These are phyloP conservation scores for Ophiognomonia clavigignenti-juglandacearum DNA, from an alignment of 2,329 filamentous ascomycete species.

Conservation along the genomic window DNA sequence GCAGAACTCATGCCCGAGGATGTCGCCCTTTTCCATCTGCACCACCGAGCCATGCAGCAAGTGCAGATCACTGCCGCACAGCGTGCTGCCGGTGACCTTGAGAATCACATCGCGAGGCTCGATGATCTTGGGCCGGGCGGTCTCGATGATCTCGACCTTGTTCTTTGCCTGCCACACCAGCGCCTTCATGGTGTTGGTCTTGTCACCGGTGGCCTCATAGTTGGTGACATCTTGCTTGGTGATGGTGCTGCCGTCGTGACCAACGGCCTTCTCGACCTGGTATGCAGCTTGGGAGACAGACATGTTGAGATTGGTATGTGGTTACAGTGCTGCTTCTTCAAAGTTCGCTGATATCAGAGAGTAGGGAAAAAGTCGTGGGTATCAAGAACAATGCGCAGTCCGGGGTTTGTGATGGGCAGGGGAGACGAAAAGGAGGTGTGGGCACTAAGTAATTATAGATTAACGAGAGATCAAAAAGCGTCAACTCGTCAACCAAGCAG, in stretches of 20 bases:
- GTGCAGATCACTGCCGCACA: slow-evolving; percentile 56
- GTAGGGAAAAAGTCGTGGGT: too few relatives aligned
- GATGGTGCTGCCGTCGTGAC: slow-evolving; percentile 60
- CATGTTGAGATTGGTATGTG: slow-evolving; percentile 33
- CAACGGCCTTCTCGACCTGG: slow-evolving; percentile 60
- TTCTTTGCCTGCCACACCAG: slow-evolving; percentile 81
- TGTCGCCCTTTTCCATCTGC: slow-evolving; percentile 59
- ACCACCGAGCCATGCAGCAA: slow-evolving; percentile 53
- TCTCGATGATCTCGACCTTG: slow-evolving; percentile 64
- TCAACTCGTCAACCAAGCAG: too few relatives aligned
- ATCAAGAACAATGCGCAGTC: too few relatives aligned
- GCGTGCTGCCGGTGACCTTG: slow-evolving; percentile 63
- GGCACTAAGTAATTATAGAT: too few relatives aligned
- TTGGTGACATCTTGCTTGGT: slow-evolving; percentile 66
- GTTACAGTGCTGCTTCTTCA: too few relatives aligned
- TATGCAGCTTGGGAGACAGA: slow-evolving; percentile 63
- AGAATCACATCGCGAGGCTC: slow-evolving; percentile 75
- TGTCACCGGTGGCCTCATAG: slow-evolving; percentile 44
- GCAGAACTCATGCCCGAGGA: slow-evolving; percentile 61
- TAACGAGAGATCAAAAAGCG: too few relatives aligned
- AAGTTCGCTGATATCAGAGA: too few relatives aligned
- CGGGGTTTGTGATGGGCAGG: too few relatives aligned
- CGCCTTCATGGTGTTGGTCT: slow-evolving; percentile 68
- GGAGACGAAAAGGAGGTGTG: too few relatives aligned
- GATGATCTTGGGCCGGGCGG: slow-evolving; percentile 65